These are phyloP conservation scores for Porcisia hertigi DNA, from an alignment of 208 protist species.

Conservation along the genomic window DNA sequence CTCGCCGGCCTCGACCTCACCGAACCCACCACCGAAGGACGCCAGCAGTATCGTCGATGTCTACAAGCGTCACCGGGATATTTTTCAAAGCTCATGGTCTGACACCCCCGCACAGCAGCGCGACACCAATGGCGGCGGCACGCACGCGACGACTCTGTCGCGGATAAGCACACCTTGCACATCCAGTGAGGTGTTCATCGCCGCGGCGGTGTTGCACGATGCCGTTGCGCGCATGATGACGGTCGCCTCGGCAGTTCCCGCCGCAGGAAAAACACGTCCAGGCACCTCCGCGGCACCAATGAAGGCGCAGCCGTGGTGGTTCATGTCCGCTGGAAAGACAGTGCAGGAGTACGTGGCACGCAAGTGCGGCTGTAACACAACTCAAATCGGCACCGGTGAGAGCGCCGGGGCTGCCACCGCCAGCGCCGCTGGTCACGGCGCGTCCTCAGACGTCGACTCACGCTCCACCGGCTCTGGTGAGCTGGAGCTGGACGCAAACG, in stretches of 20 bases:
- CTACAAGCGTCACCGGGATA: slow-evolving; percentile 8
- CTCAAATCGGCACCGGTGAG: background rate
- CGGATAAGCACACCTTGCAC: slow-evolving; percentile 26
- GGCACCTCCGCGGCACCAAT: background rate
- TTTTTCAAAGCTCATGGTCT: slow-evolving; percentile 2
- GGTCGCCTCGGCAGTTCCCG: background rate
- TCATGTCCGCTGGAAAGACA: background rate
- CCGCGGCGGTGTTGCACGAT: slow-evolving; percentile 60
- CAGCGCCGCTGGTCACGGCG: background rate
- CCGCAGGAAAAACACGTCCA: background rate
- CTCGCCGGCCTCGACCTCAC: background rate
- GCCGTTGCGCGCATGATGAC: slow-evolving; percentile 33
- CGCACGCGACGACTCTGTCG: background rate
- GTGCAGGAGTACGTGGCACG: slow-evolving; percentile 25
- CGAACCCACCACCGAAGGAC: background rate
- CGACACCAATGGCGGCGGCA: background rate
- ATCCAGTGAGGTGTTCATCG: slow-evolving; percentile 49
- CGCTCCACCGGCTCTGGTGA: background rate
- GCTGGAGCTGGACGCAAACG: slow-evolving; percentile 15
- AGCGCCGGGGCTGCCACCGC: background rate
- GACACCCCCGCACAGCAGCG: background rate
- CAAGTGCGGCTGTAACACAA: slow-evolving; percentile 10
- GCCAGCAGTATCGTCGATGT: slow-evolving; percentile 12
- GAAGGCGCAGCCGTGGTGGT: background rate
- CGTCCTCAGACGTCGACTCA: no score